Evolutionary conservation across 495 filamentous ascomycete genomes (phyloP).

Genomic region (Aspergillus ostianus): DNA sequence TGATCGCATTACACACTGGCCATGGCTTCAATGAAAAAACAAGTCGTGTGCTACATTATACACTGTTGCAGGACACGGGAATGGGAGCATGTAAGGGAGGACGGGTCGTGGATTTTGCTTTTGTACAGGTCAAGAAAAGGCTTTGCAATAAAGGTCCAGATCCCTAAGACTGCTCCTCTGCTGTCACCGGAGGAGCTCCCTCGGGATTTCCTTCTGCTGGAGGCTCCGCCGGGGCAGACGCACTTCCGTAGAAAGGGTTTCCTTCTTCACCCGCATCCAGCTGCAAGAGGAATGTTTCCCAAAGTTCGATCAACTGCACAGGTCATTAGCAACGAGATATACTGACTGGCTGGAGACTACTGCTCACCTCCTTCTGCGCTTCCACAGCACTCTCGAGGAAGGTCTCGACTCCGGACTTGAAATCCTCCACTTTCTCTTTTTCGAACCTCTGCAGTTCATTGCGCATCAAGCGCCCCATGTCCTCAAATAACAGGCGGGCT

Average conservation of each 20-base stretch:
- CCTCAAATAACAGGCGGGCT: conserved; percentile 85
- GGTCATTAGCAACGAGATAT: conserved; percentile 18
- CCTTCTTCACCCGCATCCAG: conserved; percentile 91
- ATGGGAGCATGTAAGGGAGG: conserved; percentile 3
- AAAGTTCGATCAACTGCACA: conserved; percentile 87
- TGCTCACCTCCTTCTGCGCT: conserved; percentile 92
- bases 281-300: conserved; percentile 97
- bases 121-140: conserved; percentile 17
- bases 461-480: conserved; percentile 94
- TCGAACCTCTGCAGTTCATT: conserved; percentile 91
- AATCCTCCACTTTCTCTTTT: conserved; percentile 97
- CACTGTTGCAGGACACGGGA: conserved; percentile 6
- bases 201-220: conserved; percentile 26
- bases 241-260: conserved; percentile 65
- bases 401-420: conserved; percentile 96
- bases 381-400: conserved; percentile 95
- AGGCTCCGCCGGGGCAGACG: conserved; percentile 21
- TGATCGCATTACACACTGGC: conserved; percentile 14
- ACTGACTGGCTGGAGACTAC: not conserved
- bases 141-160: not conserved
- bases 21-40: conserved; percentile 10
- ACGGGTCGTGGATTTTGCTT: conserved; percentile 10
- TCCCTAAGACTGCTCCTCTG: conserved; percentile 27
- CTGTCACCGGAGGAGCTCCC: conserved; percentile 30
- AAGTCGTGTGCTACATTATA: conserved; percentile 16